Evolutionary conservation across 2,329 filamentous ascomycete species (phyloP), one percentile per base, ranked within the genome.

Genomic region (Albophoma yamanashiensis): DNA sequence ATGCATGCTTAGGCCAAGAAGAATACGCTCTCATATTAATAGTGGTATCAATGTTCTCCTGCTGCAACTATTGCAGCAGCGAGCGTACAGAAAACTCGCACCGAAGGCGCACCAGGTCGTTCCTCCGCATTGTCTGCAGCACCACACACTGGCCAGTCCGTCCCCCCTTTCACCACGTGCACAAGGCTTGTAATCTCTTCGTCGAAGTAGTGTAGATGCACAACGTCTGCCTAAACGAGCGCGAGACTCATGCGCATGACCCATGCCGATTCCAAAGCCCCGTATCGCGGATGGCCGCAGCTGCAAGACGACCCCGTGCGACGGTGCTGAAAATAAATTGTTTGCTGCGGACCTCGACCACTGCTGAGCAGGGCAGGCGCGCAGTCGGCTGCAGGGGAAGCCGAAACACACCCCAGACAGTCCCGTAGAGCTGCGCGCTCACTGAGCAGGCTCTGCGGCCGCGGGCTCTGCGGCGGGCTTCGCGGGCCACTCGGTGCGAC

Each of bases 401-500:
- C n/a, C 7, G 31, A 4, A 6, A 20, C 31, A 22, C 20, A 8
- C 7, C 20, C 20, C 4, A n/a, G 31, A n/a, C 11, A 7, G 50
- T 31, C 50, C 50, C 31, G 22, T 15, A n/a, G 12, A 20, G 20
- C 31, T 5, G 20, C 11, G 6, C 27, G 11, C 31, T 45, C 47
- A 58, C 59, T 58, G 40, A 31, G 58, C 14, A 1, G 56, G 20
- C 3, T 40, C 42, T n/a, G 50, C 17, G 1, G 50, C 45, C 17
- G 31, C 39, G 20, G 42, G 12, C 45, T 64, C 63, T 34, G 59
- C 56, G 20, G 55, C 59, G 47, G 62, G 55, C 14, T 73, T 63
- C 67, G 73, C 60, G 63, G 75, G 75, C 79, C 77, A 82, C 73
- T 84, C 84, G 25, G 78, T 80, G 66, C 80, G 79, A n/a, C 88